Conservation (phyloP, 2,329 filamentous ascomycete genomes). For the Aspergillus puulaauensis region DNA sequence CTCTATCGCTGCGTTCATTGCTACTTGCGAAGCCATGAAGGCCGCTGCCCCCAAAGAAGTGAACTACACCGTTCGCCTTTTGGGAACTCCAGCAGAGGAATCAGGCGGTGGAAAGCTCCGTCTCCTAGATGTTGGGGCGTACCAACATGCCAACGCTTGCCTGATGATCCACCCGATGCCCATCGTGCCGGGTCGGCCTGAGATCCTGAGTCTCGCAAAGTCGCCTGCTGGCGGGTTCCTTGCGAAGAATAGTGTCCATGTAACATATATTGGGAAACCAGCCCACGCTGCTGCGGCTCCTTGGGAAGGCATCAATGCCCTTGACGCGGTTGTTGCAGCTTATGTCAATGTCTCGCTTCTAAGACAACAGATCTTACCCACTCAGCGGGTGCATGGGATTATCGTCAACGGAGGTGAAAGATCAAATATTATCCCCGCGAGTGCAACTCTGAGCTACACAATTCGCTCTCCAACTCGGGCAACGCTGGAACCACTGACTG, state of each 20-base stretch:
- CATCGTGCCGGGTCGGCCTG: constrained; percentile 22
- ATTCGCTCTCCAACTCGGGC: constrained; percentile 42
- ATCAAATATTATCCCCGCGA: constrained; percentile 58
- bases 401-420: constrained; percentile 54
- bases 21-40: constrained; percentile 30
- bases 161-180: constrained; percentile 42
- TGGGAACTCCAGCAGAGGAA: constrained; percentile 39
- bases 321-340: constrained; percentile 55
- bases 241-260: constrained; percentile 31
- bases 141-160: constrained; percentile 36
- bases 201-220: constrained; percentile 23
- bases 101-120: constrained; percentile 37
- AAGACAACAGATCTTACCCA: constrained; percentile 55
- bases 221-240: constrained; percentile 27
- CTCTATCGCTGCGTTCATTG: constrained; percentile 37
- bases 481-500: constrained; percentile 34
- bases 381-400: constrained; percentile 52
- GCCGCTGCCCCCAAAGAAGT: constrained; percentile 6
- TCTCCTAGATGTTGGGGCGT: constrained; percentile 44
- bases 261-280: constrained; percentile 50
- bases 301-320: constrained; percentile 59
- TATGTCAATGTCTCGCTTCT: constrained; percentile 49
- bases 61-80: constrained; percentile 31
- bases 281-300: constrained; percentile 57
- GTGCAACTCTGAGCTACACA: constrained; percentile 45